Evolutionary conservation across 2,329 filamentous ascomycete species (phyloP).

Genomic region (Capronia americana): DNA sequence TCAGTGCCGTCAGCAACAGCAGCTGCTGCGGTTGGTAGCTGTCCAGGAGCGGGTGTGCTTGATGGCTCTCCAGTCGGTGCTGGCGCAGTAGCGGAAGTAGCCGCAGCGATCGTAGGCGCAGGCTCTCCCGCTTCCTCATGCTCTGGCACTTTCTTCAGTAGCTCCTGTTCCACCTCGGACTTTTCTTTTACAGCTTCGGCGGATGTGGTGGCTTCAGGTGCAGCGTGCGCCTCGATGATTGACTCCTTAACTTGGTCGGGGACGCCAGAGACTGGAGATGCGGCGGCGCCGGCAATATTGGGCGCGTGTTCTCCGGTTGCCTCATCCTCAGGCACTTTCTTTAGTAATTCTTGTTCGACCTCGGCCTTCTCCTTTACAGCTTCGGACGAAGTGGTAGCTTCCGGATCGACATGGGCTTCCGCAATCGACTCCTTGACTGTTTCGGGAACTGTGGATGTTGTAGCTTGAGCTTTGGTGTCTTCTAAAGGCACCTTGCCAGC

Average conservation of each 20-base stretch:
- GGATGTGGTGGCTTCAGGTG: slow-evolving; percentile 74
- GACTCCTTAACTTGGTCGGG: slow-evolving; percentile 48
- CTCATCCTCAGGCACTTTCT: slow-evolving; percentile 50
- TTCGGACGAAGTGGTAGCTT: slow-evolving; percentile 71
- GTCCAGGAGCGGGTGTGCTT: slow-evolving; percentile 20
- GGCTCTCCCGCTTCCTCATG: slow-evolving; percentile 49
- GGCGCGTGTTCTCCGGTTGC: slow-evolving; percentile 49
- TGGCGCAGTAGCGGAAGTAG: slow-evolving; percentile 48
- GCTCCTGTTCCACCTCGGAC: slow-evolving; percentile 73
- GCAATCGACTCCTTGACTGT: slow-evolving; percentile 52
- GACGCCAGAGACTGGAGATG: slow-evolving; percentile 30
- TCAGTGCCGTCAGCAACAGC: slow-evolving; percentile 34
- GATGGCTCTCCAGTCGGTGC: slow-evolving; percentile 15
- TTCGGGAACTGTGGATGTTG: slow-evolving; percentile 54
- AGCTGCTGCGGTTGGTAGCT: slow-evolving; percentile 29
- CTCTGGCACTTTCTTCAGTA: slow-evolving; percentile 60
- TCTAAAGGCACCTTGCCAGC: slow-evolving; percentile 55
- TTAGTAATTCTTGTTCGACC: slow-evolving; percentile 75
- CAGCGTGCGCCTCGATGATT: slow-evolving; percentile 59
- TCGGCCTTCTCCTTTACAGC: slow-evolving; percentile 77
- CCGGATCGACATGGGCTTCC: slow-evolving; percentile 66
- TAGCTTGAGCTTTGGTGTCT: slow-evolving; percentile 59
- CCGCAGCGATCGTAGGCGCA: slow-evolving; percentile 51
- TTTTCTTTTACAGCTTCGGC: slow-evolving; percentile 75
- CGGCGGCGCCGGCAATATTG: slow-evolving; percentile 50